Conservation (phyloP, 139 green algal species). For the Dunaliella primolecta region DNA sequence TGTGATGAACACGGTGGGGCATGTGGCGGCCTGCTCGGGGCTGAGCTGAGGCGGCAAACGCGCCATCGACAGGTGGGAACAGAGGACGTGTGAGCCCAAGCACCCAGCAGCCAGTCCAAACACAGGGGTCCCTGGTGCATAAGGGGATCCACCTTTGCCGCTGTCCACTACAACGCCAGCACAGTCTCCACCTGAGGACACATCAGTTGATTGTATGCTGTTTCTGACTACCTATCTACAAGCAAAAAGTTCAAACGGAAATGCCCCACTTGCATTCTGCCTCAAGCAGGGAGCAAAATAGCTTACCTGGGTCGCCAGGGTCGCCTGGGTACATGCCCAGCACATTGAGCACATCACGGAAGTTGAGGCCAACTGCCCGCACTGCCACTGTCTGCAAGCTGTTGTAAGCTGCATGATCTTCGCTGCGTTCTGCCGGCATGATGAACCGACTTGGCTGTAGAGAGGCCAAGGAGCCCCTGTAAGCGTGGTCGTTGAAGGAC, state of each 20-base stretch:
- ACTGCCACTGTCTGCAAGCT: slow-evolving; percentile 31
- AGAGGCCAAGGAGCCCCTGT: neutral
- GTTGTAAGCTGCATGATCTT: neutral
- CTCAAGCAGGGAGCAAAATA: no score
- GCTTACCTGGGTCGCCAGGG: slow-evolving; percentile 40
- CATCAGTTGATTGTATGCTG: no score
- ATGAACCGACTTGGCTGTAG: neutral
- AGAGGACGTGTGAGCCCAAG: slow-evolving; percentile 68
- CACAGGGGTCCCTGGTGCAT: slow-evolving; percentile 53
- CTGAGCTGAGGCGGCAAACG: slow-evolving; percentile 61
- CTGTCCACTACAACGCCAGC: slow-evolving; percentile 46
- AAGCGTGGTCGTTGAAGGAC: neutral
- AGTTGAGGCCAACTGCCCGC: slow-evolving; percentile 68
- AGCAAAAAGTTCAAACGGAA: no score
- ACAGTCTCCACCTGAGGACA: slow-evolving; percentile 40
- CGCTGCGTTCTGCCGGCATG: neutral
- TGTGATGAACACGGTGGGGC: slow-evolving; percentile 76
- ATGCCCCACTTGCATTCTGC: no score
- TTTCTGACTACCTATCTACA: no score
- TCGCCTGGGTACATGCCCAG: slow-evolving; percentile 65
- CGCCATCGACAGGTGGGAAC: slow-evolving; percentile 52
- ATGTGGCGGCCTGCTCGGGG: slow-evolving; percentile 71
- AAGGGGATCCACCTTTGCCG: neutral
- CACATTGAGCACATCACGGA: slow-evolving; percentile 70
- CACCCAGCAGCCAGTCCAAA: slow-evolving; percentile 77